Evolutionary conservation across 2,329 filamentous ascomycete genomes (phyloP).

Genomic region (Xylariaceae sp.): DNA sequence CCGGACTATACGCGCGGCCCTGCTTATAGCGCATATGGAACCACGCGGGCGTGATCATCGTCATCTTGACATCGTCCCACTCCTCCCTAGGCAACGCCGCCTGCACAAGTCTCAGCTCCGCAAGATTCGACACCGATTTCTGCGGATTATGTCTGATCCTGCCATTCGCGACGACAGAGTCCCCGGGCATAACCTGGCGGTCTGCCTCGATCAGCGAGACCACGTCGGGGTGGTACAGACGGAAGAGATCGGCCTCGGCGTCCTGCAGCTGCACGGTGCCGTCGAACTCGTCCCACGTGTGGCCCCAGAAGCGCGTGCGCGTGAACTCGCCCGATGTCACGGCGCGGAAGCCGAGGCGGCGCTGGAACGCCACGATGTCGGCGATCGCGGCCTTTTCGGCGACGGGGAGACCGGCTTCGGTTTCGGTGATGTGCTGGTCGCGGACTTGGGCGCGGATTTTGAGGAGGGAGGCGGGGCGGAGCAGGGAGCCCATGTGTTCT

Average conservation of each 20-base stretch:
- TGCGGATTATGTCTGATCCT: constrained; percentile 42
- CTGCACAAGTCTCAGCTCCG: constrained; percentile 46
- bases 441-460: constrained; percentile 56
- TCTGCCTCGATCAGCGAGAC: constrained; percentile 49
- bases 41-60: constrained; percentile 50
- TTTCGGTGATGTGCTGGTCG: constrained; percentile 47
- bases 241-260: constrained; percentile 47
- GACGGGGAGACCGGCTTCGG: constrained; percentile 51
- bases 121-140: constrained; percentile 43
- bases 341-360: constrained; percentile 59
- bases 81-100: constrained; percentile 41
- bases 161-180: constrained; percentile 47
- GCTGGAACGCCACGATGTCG: constrained; percentile 63
- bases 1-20: constrained; percentile 50
- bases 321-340: constrained; percentile 68
- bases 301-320: constrained; percentile 48
- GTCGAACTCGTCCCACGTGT: constrained; percentile 50
- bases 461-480: constrained; percentile 62
- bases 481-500: constrained; percentile 69
- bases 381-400: constrained; percentile 62
- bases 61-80: constrained; percentile 50
- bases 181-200: constrained; percentile 51
- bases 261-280: constrained; percentile 46
- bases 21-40: constrained; percentile 55
- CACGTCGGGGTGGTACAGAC: constrained; percentile 51